A percentile compares a stretch with the other conserved stretches of the same genome.
Evolutionary conservation across 768 basidiomycete species (phyloP).

Genomic region (Termitomyces heimii): DNA sequence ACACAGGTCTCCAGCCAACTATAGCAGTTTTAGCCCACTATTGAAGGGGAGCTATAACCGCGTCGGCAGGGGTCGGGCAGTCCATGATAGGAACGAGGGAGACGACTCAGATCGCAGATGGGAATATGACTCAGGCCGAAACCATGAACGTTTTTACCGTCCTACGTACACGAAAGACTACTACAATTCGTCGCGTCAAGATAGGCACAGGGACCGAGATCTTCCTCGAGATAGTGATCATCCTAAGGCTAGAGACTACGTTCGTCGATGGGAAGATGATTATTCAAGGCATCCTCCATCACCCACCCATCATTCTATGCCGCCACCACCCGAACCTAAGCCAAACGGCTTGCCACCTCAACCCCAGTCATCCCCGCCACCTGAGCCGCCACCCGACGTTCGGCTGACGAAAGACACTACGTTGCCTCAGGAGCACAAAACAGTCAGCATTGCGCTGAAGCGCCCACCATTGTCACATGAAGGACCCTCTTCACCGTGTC

Average conservation of each 20-base stretch:
- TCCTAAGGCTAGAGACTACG: constrained; percentile 8
- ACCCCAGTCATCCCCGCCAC: constrained; percentile 20
- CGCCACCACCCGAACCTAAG: constrained; percentile 14
- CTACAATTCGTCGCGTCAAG: constrained; percentile 26
- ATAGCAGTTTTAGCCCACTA: constrained; percentile 28
- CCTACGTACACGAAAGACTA: constrained; percentile 11
- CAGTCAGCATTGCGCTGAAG: constrained; percentile 39
- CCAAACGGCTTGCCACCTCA: constrained; percentile 13
- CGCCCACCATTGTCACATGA: constrained; percentile 38
- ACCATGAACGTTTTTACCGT: constrained; percentile 22
- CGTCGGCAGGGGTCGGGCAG: constrained; percentile 26
- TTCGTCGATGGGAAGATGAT: constrained; percentile 16
- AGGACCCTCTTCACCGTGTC: constrained; percentile 37
- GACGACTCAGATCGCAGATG: constrained; percentile 22
- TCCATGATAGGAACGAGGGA: constrained; percentile 20
- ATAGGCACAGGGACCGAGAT: constrained; percentile 7
- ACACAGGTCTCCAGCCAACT: constrained; percentile 26
- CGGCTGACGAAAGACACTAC: constrained; percentile 17
- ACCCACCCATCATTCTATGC: constrained; percentile 14
- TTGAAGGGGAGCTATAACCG: constrained; percentile 25
- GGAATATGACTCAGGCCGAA: constrained; percentile 19
- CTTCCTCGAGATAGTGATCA: not conserved
- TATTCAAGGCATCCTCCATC: constrained; percentile 18
- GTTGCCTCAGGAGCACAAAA: constrained; percentile 26
- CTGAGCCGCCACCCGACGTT: constrained; percentile 29